Base-by-base conservation (phyloP, 257 asterid genomes). In the Nicotiana noctiflora region DNA sequence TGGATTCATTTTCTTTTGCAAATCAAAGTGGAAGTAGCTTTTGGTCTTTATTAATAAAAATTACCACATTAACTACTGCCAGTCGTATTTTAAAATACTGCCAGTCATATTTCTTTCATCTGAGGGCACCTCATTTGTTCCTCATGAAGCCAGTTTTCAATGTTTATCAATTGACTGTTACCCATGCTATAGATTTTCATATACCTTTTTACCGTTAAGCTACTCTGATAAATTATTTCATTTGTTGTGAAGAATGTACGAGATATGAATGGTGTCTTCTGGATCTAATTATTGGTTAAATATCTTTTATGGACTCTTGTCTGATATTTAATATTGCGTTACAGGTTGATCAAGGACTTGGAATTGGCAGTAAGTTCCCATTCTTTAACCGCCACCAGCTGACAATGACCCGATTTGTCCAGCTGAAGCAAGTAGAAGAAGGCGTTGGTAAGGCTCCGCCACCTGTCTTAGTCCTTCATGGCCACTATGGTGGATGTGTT, bases 291-390 rank as follows among this genome's bases (percentile, higher is more conserved):
- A 65, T 66, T 27, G 44, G n/a, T 14, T 17, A 61, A 17, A 59
- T 34, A 66, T 76, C 67, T 64, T 68, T 19, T 34, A 21, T 9
- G 65, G 34, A 76, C 49, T 72, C 62, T 66, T 23, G 55, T 32
- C 11, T 67, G 10, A 62, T 46, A 56, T 25, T 13, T 63, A 46
- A 80, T 64, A 63, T 68, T 81, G 11, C 5, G 60, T 82, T 82
- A 82, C 95, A 96, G 99, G 87, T 96, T 82, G 99, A 96, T 81
- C 99, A 96, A 91, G 98, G 99, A 83, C 85, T 94, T 63, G 98
- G 98, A 23, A 80, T 92, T 9, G 99, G 99, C 51, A 94, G 91
- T 85, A 94, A 90, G 79, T 85, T 86, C 75, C 97, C 98, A 6
- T 82, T 96, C 89, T 96, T 96, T 82, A 96, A 96, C 83, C 96